phyloP scores from a whole-genome alignment of 2,329 filamentous ascomycete genomes.

The Pezizomycotina sp. region DNA sequence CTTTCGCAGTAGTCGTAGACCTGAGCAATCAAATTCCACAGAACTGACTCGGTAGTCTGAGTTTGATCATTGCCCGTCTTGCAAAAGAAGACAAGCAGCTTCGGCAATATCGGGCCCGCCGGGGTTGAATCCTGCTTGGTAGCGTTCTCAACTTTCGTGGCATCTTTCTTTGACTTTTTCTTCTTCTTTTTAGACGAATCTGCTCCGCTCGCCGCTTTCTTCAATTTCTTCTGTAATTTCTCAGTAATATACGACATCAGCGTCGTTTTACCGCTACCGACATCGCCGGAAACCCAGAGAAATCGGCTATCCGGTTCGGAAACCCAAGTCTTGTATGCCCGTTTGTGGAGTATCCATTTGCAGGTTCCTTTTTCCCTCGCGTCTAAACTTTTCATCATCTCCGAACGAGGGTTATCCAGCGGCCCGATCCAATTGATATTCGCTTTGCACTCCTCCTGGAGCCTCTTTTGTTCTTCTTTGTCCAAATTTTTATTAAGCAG shows the following conservation, averaged over 20 bases:
- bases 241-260: conserved; percentile 3
- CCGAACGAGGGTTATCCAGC: conserved; percentile 6
- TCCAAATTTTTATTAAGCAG: conserved; percentile 2
- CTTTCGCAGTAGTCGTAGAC: conserved; percentile 6
- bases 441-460: conserved; percentile 9
- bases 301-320: conserved; percentile 1
- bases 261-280: conserved; percentile 4
- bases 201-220: conserved; percentile 3
- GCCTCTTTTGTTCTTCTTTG: conserved; percentile 7
- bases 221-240: conserved; percentile 2
- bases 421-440: conserved; percentile 14
- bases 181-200: conserved; percentile 2
- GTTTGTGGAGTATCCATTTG: conserved; percentile 12
- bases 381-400: conserved; percentile 8
- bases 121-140: too few relatives aligned
- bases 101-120: not conserved
- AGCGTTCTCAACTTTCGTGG: too few relatives aligned
- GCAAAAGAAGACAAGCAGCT: conserved; percentile 14
- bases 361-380: conserved; percentile 9
- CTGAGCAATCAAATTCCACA: conserved; percentile 11
- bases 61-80: conserved; percentile 15
- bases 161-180: too few relatives aligned
- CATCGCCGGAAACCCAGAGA: conserved; percentile 15
- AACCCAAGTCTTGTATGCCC: conserved; percentile 10
- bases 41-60: conserved; percentile 9